A percentile compares a stretch with the other conserved stretches of the same genome.
Evolutionary conservation across 768 basidiomycete species (phyloP).

Genomic region (Agrocybe praecox): DNA sequence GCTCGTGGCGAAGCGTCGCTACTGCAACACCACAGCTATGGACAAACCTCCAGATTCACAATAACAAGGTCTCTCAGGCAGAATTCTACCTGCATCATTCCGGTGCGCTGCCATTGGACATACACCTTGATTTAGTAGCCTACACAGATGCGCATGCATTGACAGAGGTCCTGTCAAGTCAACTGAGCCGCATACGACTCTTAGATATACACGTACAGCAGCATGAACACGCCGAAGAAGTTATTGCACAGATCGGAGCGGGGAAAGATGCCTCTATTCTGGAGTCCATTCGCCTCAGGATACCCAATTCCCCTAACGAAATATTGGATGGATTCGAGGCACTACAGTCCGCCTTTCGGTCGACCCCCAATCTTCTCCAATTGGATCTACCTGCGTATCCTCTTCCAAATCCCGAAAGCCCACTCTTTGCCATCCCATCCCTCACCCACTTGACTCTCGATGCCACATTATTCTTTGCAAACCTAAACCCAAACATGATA

Average conservation of each 20-base stretch:
- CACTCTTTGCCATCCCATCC: not conserved
- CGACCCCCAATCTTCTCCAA: not conserved
- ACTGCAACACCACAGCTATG: not conserved
- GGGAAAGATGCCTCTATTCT: not conserved
- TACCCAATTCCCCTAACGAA: not conserved
- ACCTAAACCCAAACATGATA: not conserved
- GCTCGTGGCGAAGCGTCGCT: not conserved
- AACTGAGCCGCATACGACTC: not conserved
- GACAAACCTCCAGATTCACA: not conserved
- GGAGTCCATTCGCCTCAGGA: not conserved
- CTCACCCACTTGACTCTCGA: not conserved
- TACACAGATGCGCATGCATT: not conserved
- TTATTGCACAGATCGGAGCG: not conserved
- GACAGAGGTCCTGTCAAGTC: not conserved
- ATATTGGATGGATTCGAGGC: not conserved
- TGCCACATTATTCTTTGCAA: not conserved
- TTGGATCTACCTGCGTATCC: not conserved
- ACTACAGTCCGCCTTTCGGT: not conserved
- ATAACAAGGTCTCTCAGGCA: not conserved
- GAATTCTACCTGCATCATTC: not conserved
- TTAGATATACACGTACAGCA: not conserved
- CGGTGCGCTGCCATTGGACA: not conserved
- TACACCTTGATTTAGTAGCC: not conserved
- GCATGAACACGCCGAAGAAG: not conserved
- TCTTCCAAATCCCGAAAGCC: not conserved